These are phyloP conservation scores for Somion occarium DNA, from an alignment of 1,284 basidiomycete genomes.

Conservation along the genomic window DNA sequence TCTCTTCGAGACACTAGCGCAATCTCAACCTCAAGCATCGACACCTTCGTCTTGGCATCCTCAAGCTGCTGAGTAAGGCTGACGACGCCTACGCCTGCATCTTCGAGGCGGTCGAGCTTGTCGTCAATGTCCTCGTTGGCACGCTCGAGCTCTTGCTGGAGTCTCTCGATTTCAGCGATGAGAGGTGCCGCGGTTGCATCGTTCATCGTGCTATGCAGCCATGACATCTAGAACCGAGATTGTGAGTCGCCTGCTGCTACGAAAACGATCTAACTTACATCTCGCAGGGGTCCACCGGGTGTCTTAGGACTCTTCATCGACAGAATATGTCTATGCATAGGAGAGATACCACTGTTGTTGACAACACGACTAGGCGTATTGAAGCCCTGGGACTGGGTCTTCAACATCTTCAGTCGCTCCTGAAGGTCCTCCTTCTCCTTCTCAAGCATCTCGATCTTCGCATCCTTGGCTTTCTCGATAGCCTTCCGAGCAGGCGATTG, in stretches of 20 bases:
- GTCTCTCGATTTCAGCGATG: slow-evolving; percentile 56
- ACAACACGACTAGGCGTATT: slow-evolving; percentile 49
- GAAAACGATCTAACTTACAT: slow-evolving; percentile 43
- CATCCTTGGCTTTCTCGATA: slow-evolving; percentile 68
- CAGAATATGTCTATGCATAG: slow-evolving; percentile 66
- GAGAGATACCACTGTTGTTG: slow-evolving; percentile 58
- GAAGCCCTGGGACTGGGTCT: slow-evolving; percentile 36
- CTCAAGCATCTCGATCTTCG: slow-evolving; percentile 69
- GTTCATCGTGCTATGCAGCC: slow-evolving; percentile 55
- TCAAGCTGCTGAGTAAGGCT: slow-evolving; percentile 65
- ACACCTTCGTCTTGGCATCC: slow-evolving; percentile 56
- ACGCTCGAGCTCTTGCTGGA: slow-evolving; percentile 66
- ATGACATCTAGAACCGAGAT: slow-evolving; percentile 48
- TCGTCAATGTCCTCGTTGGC: slow-evolving; percentile 83
- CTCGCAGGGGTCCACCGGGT: slow-evolving; percentile 70
- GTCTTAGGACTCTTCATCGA: slow-evolving; percentile 66
- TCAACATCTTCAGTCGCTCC: slow-evolving; percentile 59
- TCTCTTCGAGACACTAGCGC: slow-evolving; percentile 58
- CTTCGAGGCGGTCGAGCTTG: slow-evolving; percentile 77
- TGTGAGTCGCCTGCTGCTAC: slow-evolving; percentile 3
- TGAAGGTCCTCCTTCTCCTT: slow-evolving; percentile 70
- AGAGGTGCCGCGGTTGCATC: slow-evolving; percentile 54
- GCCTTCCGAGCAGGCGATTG: slow-evolving; percentile 75
- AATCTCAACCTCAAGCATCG: slow-evolving; percentile 61
- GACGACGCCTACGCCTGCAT: slow-evolving; percentile 68